These are phyloP conservation scores for Beauveria asiatica DNA, from an alignment of 2,329 filamentous ascomycete species.

Conservation along the genomic window DNA sequence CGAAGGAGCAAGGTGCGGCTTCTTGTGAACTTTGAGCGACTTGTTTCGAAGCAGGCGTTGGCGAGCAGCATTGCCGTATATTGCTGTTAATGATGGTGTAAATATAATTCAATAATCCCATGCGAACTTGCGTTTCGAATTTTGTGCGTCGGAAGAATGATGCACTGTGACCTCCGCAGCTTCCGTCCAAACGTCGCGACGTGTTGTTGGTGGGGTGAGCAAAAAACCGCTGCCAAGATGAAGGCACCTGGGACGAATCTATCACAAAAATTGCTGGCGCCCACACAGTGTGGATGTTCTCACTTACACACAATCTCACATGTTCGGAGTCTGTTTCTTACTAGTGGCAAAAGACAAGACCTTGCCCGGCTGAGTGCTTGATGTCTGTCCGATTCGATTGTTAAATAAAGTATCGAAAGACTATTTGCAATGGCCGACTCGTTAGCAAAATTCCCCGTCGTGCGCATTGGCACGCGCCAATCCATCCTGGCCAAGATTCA, in stretches of 20 bases:
- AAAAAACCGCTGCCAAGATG: too few relatives aligned
- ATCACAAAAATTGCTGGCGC: too few relatives aligned
- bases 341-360: too few relatives aligned
- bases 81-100: background rate
- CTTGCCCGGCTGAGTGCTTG: too few relatives aligned
- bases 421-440: slow-evolving; percentile 18
- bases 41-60: too few relatives aligned
- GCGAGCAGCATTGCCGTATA: too few relatives aligned
- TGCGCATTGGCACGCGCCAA: slow-evolving; percentile 79
- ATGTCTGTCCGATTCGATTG: background rate
- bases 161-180: background rate
- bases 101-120: background rate
- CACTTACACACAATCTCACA: too few relatives aligned
- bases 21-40: background rate
- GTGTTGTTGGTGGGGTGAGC: background rate
- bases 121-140: background rate
- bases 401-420: too few relatives aligned
- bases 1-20: background rate
- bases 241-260: too few relatives aligned
- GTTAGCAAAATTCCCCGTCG: slow-evolving; percentile 28
- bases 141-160: background rate
- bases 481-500: slow-evolving; percentile 81
- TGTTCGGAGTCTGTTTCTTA: too few relatives aligned
- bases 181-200: background rate
- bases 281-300: too few relatives aligned